A percentile compares a stretch with the other conserved stretches of the same genome.
Evolutionary conservation across 225 moss, liverwort and hornwort species (phyloP).

Genomic region (Anthoceros angustus): DNA sequence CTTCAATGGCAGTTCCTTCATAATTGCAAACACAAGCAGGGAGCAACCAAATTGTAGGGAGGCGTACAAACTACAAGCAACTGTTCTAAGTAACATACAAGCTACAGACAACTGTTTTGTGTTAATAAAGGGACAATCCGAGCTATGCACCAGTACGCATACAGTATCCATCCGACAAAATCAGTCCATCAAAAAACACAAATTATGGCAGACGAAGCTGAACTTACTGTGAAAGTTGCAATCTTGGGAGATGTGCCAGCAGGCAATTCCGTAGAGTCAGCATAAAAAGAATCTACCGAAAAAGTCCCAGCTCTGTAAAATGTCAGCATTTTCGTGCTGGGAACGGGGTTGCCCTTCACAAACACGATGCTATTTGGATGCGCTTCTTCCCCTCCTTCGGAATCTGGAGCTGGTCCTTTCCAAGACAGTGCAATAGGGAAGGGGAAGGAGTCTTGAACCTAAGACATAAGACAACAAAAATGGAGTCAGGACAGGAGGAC

Average conservation of each 20-base stretch:
- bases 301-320: conserved; percentile 87
- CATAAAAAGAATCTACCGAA: conserved; percentile 68
- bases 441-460: conserved; percentile 92
- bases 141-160: no score
- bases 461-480: background rate
- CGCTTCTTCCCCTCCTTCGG: conserved; percentile 81
- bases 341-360: conserved; percentile 80
- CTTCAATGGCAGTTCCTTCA: no score
- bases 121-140: no score
- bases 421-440: conserved; percentile 90
- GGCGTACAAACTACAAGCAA: no score
- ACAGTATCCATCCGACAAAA: no score
- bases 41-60: no score
- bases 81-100: no score
- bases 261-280: conserved; percentile 53
- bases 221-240: conserved; percentile 57
- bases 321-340: conserved; percentile 75
- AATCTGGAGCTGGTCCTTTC: conserved; percentile 93
- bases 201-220: background rate
- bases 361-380: conserved; percentile 89
- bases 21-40: no score
- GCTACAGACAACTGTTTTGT: no score
- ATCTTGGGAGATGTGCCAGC: conserved; percentile 37
- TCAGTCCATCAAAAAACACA: no score
- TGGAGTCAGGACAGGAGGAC: background rate